A percentile compares a stretch with the other conserved stretches of the same genome.
Evolutionary conservation across 768 basidiomycete species (phyloP).

Genomic region (Suillus americanus): DNA sequence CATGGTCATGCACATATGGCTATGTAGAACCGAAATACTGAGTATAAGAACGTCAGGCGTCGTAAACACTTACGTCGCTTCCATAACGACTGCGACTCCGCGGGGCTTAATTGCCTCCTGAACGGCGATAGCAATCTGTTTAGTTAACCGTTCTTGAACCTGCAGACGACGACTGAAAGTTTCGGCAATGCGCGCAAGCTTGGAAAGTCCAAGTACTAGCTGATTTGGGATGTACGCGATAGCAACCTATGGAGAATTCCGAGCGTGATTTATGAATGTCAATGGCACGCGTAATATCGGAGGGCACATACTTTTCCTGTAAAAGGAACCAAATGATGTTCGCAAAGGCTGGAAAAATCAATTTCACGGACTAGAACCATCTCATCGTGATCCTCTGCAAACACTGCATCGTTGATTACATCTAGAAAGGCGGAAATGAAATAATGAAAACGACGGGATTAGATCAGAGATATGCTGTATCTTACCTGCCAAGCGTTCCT

Average conservation of each 20-base stretch:
- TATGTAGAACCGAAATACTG: constrained; percentile 30
- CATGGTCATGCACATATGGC: constrained; percentile 99
- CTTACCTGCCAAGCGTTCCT: constrained; percentile 86
- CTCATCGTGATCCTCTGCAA: constrained; percentile 98
- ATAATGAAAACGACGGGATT: constrained; percentile 7
- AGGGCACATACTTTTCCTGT: constrained; percentile 81
- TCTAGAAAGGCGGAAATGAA: constrained; percentile 47
- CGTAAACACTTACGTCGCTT: constrained; percentile 77
- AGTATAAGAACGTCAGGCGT: constrained; percentile 14
- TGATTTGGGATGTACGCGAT: constrained; percentile 98
- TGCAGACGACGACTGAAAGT: constrained; percentile 95
- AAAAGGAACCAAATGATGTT: constrained; percentile 98
- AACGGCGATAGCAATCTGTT: constrained; percentile 96
- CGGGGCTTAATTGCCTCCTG: constrained; percentile 97
- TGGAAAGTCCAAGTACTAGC: constrained; percentile 92
- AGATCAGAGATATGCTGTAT: constrained; percentile 15
- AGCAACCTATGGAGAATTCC: constrained; percentile 64
- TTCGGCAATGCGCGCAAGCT: constrained; percentile 95
- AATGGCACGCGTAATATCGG: neutral
- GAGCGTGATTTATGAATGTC: constrained; percentile 21
- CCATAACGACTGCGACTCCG: constrained; percentile 99
- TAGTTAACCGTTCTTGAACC: constrained; percentile 96
- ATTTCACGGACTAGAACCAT: constrained; percentile 99
- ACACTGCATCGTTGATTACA: constrained; percentile 98
- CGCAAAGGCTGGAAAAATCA: constrained; percentile 94